These are phyloP conservation scores for Trypanosoma boissoni DNA, from an alignment of 208 protist genomes.

Conservation along the genomic window DNA sequence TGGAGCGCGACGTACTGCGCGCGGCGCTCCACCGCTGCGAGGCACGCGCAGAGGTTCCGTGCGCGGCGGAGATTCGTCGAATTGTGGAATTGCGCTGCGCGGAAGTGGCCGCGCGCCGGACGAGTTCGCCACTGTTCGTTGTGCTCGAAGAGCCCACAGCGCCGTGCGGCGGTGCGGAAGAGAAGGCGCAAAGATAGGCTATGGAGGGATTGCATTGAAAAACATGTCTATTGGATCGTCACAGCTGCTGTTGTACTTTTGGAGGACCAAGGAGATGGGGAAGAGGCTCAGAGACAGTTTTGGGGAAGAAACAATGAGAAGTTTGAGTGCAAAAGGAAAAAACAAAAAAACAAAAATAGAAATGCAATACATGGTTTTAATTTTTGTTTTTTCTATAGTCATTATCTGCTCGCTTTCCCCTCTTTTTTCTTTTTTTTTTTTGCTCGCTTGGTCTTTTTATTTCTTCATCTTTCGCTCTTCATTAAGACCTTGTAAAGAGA, in stretches of 20 bases:
- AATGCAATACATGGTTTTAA: neutral
- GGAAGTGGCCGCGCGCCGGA: constrained; percentile 1
- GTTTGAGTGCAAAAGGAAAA: neutral
- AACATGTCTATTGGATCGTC: no score
- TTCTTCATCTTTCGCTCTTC: constrained; percentile 4
- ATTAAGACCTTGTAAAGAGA: constrained; percentile 12
- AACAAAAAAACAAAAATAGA: neutral
- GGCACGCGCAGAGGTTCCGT: neutral
- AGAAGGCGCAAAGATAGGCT: no score
- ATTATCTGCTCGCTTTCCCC: constrained; percentile 10
- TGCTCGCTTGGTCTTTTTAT: constrained; percentile 12
- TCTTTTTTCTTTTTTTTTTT: constrained; percentile 14
- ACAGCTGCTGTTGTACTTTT: constrained; percentile 10
- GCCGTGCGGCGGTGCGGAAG: no score
- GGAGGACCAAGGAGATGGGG: constrained; percentile 4
- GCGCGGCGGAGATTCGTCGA: constrained; percentile 1
- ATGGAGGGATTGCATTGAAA: no score
- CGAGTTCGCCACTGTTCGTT: no score
- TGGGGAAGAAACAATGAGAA: no score
- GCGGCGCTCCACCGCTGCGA: constrained; percentile 12
- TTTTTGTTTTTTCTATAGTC: neutral
- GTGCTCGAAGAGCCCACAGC: no score
- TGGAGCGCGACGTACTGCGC: constrained; percentile 18
- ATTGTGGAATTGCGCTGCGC: constrained; percentile 11
- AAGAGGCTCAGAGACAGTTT: no score